Evolutionary conservation across 129 eudicot genomes (phyloP), one percentile per base, ranked within the genome.

Genomic region (Calendula officinalis): DNA sequence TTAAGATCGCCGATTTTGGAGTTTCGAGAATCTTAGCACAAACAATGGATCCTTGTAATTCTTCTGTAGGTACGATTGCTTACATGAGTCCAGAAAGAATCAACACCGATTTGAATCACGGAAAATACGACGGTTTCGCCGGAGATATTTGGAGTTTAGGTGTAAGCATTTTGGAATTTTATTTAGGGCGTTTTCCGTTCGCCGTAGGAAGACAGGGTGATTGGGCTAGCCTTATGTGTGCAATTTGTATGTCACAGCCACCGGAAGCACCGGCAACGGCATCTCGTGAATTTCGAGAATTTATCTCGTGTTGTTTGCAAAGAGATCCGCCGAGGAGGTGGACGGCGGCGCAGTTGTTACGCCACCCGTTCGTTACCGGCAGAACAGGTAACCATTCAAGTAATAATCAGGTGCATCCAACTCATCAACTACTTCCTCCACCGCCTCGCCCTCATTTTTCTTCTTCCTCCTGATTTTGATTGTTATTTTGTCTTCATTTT

Each of bases 51-150:
- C 78, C 84, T 1, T 84, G 94, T 15, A 80, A 85, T 46, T 84
- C 94, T 0, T 72, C 90, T 0, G 96, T 89, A 0, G 96, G 96
- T 11, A 89, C 96, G 2, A 89, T 89, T 33, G 96, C 96, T 6
- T 89, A 89, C 73, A 89, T 89, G 96, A 89, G 96, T 59, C 96
- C 96, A 0, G 96, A 89, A 36, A 53, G 96, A 64, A 89, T 89
- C 59, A 85, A 89, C 67, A 89, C 96, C 3, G 96, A 89, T 62
- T 67, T 82, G 44, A 85, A 85, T 36, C 87, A 85, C 27, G 94
- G 96, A 3, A 52, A 39, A 76, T 89, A 89, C 46, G 83, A 89
- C 14, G 94, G 94, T 0, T 85, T 71, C 41, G 96, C 96, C 0
- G 90, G 96, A 0, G 94, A 89, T 74, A 85, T 89, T 7, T 89